A percentile compares a stretch with the other conserved stretches of the same genome.
These are phyloP conservation scores for Saccharum hybrid DNA, from an alignment of 202 grass and related monocot genomes.

Conservation along the genomic window DNA sequence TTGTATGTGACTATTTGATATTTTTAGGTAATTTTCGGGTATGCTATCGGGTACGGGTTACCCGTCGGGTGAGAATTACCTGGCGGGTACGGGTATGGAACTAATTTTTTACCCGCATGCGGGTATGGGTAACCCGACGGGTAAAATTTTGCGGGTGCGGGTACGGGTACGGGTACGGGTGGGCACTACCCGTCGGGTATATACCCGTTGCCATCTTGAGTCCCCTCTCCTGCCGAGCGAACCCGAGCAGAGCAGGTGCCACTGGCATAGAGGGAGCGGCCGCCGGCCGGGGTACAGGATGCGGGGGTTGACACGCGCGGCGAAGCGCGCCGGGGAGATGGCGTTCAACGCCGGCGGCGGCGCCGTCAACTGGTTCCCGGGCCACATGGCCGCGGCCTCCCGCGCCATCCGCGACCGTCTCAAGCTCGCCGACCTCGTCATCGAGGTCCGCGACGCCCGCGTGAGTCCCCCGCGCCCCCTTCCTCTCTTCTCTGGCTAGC, in stretches of 20 bases:
- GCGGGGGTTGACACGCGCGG: constrained; percentile 49
- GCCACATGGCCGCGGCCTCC: constrained; percentile 91
- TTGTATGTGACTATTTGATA: no score
- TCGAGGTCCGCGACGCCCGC: constrained; percentile 93
- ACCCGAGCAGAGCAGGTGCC: constrained; percentile 11
- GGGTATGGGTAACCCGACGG: no score
- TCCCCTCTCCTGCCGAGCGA: neutral
- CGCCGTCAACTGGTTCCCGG: constrained; percentile 87
- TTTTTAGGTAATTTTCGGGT: no score
- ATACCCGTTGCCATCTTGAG: no score
- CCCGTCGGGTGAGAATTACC: no score
- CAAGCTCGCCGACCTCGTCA: constrained; percentile 87
- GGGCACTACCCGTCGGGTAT: no score
- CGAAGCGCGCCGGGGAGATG: constrained; percentile 80
- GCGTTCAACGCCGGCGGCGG: constrained; percentile 79
- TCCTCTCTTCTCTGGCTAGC: neutral
- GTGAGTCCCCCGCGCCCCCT: constrained; percentile 39
- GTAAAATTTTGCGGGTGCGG: no score
- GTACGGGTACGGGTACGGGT: no score
- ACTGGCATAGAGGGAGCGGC: neutral
- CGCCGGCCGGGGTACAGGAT: constrained; percentile 16
- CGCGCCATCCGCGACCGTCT: constrained; percentile 90
- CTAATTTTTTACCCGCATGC: no score
- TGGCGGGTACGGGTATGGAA: no score
- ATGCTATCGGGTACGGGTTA: no score